Conservation (phyloP, 2,329 filamentous ascomycete genomes). For the Fusarium sterilihyphosum region DNA sequence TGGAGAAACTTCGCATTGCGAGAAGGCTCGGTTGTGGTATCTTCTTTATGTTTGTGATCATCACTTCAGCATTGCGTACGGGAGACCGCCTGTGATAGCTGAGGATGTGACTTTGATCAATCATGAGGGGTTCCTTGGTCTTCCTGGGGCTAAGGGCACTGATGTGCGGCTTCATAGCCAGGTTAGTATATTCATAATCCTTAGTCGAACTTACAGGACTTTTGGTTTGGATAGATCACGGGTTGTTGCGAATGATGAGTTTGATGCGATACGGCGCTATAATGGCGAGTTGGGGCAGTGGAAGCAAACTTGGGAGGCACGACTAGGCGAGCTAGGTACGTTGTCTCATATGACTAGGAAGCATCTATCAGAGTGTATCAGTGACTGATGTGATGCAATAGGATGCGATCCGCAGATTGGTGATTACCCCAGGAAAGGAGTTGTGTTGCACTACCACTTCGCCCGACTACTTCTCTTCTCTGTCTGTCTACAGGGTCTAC, state of each 20-base stretch:
- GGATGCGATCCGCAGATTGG: not conserved
- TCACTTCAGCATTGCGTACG: not conserved
- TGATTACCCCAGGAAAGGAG: not conserved
- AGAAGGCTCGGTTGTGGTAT: not conserved
- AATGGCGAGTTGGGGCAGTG: not conserved
- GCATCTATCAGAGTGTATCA: too few relatives aligned
- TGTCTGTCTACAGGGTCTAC: not conserved
- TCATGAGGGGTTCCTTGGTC: not conserved
- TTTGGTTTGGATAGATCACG: not conserved
- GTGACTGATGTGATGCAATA: not conserved
- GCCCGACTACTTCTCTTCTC: not conserved
- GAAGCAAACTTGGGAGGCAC: not conserved
- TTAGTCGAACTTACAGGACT: not conserved
- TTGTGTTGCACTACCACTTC: not conserved
- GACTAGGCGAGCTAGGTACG: not conserved
- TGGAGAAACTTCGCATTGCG: not conserved
- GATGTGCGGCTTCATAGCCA: not conserved
- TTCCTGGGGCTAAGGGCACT: not conserved
- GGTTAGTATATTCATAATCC: not conserved
- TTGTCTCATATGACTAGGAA: not conserved
- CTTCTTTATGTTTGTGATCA: not conserved
- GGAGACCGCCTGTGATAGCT: not conserved
- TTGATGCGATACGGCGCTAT: not conserved
- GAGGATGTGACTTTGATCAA: not conserved
- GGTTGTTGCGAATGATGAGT: not conserved